Evolutionary conservation across 73 alveolate species (phyloP).

Genomic region (Paraurostyla sp.): DNA sequence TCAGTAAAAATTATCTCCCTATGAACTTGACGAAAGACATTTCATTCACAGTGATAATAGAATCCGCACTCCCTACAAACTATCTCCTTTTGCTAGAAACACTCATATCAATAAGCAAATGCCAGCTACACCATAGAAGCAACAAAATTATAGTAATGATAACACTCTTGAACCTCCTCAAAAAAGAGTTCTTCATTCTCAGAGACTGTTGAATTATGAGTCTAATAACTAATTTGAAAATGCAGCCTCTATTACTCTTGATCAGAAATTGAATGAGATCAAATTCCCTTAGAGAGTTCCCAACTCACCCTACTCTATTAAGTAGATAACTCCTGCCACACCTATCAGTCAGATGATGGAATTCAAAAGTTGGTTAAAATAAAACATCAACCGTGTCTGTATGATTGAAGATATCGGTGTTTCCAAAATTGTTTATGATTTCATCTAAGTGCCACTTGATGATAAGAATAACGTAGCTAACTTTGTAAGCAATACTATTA

Average conservation of each 20-base stretch:
- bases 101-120: constrained; percentile 14
- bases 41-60: constrained; percentile 39
- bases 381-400: constrained; percentile 56
- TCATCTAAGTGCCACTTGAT: background rate
- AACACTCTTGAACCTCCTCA: constrained; percentile 34
- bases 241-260: constrained; percentile 54
- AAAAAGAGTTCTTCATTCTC: constrained; percentile 37
- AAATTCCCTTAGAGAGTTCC: constrained; percentile 73
- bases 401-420: constrained; percentile 29
- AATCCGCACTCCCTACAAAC: constrained; percentile 43
- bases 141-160: background rate
- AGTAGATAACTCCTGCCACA: constrained; percentile 72
- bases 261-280: constrained; percentile 63
- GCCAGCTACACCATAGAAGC: constrained; percentile 47
- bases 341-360: constrained; percentile 79
- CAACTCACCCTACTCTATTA: constrained; percentile 75
- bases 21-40: constrained; percentile 71
- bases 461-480: background rate
- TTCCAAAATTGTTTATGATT: constrained; percentile 22
- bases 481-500: background rate
- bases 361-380: constrained; percentile 75
- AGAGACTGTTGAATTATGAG: constrained; percentile 59
- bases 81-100: constrained; percentile 70
- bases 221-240: background rate
- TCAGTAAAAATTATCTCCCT: background rate